A percentile compares a stretch with the other conserved stretches of the same genome.
Conservation (phyloP, 2,329 filamentous ascomycete genomes). For the Aspergillus vadensis region DNA sequence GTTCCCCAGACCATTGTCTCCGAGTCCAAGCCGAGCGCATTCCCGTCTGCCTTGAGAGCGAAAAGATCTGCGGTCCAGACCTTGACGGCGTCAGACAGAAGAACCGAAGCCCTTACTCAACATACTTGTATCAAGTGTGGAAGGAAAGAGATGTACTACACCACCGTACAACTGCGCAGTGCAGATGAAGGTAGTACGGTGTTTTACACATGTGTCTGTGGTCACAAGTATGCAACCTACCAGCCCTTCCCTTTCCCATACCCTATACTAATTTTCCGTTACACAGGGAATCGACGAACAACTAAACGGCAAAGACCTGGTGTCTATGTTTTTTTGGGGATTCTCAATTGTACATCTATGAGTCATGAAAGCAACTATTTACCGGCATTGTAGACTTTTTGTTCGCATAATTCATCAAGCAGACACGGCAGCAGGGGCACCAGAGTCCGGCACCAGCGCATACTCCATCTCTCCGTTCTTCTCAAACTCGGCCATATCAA, state of each 20-base stretch:
- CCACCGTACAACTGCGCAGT: conserved; percentile 81
- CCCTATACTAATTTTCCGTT: conserved; percentile 22
- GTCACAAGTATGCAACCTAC: conserved; percentile 66
- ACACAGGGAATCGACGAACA: conserved; percentile 41
- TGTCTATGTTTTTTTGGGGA: conserved; percentile 20
- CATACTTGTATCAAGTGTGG: conserved; percentile 80
- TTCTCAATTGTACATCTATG: conserved; percentile 29
- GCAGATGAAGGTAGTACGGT: conserved; percentile 94
- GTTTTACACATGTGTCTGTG: conserved; percentile 87
- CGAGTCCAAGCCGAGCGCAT: conserved; percentile 82
- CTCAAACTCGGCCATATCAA: conserved; percentile 98
- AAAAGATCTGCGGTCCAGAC: conserved; percentile 85
- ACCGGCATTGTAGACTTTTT: conserved; percentile 18
- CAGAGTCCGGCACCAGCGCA: conserved; percentile 74
- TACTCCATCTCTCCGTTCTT: conserved; percentile 87
- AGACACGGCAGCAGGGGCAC: conserved; percentile 29
- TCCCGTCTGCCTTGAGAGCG: conserved; percentile 84
- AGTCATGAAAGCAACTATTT: conserved; percentile 21
- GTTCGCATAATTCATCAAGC: conserved; percentile 27
- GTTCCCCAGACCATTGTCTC: conserved; percentile 76
- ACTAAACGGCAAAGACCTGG: conserved; percentile 28
- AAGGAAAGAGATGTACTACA: conserved; percentile 78
- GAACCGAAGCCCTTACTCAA: conserved; percentile 69
- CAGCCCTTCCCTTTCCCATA: background rate
- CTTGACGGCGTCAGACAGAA: conserved; percentile 73